A percentile compares a stretch with the other conserved stretches of the same genome.
Conservation (phyloP, 2,329 filamentous ascomycete genomes). For the Neonectria faginata region DNA sequence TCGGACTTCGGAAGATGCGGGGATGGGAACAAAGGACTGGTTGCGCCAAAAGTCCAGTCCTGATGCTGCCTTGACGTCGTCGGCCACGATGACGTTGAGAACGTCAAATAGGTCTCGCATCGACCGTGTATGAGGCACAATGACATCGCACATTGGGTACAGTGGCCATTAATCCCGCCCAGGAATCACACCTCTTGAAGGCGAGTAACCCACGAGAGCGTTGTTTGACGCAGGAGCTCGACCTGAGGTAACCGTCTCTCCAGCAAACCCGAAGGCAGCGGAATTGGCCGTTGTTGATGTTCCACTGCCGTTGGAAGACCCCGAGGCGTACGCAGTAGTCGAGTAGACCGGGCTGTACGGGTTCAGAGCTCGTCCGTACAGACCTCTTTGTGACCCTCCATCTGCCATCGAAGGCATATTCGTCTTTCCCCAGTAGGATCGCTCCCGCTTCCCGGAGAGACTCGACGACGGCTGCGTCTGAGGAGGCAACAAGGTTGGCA, state of each 20-base stretch:
- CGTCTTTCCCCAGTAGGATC: constrained; percentile 59
- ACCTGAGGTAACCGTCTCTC: constrained; percentile 67
- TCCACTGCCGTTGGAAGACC: constrained; percentile 67
- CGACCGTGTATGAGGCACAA: no score
- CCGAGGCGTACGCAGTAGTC: constrained; percentile 66
- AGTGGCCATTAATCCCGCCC: no score
- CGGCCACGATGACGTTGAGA: no score
- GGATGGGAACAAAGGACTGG: constrained; percentile 24
- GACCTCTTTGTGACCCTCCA: constrained; percentile 67
- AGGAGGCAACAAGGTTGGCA: constrained; percentile 58
- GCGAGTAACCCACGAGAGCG: constrained; percentile 30
- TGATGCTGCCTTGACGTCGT: no score
- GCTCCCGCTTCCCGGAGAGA: constrained; percentile 53
- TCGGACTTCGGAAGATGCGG: not conserved
- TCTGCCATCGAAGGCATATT: constrained; percentile 69
- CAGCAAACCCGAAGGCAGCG: constrained; percentile 64
- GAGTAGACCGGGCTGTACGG: constrained; percentile 66
- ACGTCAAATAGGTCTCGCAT: no score
- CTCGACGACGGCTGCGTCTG: constrained; percentile 63
- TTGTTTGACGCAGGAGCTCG: constrained; percentile 57
- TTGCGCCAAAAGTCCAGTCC: constrained; percentile 23
- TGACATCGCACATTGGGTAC: no score
- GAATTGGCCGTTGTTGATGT: constrained; percentile 63
- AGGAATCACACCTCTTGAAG: not conserved
- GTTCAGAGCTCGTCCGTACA: constrained; percentile 67